Evolutionary conservation across 2,329 filamentous ascomycete genomes (phyloP).

Genomic region (Fusarium ramigenum): DNA sequence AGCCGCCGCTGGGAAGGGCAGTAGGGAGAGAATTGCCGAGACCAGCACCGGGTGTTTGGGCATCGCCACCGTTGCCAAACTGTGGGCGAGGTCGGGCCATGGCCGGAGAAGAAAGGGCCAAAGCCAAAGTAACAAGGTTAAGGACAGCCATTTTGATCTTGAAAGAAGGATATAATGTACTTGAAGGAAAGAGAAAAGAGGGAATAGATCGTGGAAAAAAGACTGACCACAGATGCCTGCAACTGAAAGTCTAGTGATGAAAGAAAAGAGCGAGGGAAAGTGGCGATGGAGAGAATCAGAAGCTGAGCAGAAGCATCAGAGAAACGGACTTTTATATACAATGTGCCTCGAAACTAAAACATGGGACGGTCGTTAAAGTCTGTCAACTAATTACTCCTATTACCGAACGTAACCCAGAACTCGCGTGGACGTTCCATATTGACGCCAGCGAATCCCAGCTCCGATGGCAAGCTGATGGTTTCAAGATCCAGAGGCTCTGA

Average conservation of each 20-base stretch:
- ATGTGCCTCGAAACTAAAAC: background rate
- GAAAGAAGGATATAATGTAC: slow-evolving; percentile 8
- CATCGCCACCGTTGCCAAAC: slow-evolving; percentile 10
- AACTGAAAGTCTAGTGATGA: slow-evolving; percentile 40
- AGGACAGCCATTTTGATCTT: slow-evolving; percentile 40
- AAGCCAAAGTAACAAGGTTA: slow-evolving; percentile 39
- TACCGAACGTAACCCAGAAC: slow-evolving; percentile 9
- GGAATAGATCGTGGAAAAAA: slow-evolving; percentile 29
- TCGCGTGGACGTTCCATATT: slow-evolving; percentile 22
- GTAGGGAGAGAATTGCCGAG: slow-evolving; percentile 15
- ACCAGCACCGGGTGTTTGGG: slow-evolving; percentile 23
- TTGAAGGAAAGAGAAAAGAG: slow-evolving; percentile 15
- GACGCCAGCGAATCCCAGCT: slow-evolving; percentile 29
- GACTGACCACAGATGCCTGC: slow-evolving; percentile 43
- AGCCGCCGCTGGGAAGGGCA: slow-evolving; percentile 13
- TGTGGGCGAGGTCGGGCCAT: slow-evolving; percentile 33
- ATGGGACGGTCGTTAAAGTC: slow-evolving; percentile 8
- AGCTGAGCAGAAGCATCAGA: slow-evolving; percentile 5
- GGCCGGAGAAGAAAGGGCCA: slow-evolving; percentile 40
- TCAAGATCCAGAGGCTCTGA: slow-evolving; percentile 31
- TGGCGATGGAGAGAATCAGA: slow-evolving; percentile 36
- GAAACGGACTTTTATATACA: slow-evolving; percentile 33
- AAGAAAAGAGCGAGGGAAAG: slow-evolving; percentile 35
- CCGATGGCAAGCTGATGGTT: slow-evolving; percentile 33
- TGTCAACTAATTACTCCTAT: slow-evolving; percentile 18